Base-by-base conservation (phyloP, 2,329 filamentous ascomycete species). In the Scedosporium apiospermum region DNA sequence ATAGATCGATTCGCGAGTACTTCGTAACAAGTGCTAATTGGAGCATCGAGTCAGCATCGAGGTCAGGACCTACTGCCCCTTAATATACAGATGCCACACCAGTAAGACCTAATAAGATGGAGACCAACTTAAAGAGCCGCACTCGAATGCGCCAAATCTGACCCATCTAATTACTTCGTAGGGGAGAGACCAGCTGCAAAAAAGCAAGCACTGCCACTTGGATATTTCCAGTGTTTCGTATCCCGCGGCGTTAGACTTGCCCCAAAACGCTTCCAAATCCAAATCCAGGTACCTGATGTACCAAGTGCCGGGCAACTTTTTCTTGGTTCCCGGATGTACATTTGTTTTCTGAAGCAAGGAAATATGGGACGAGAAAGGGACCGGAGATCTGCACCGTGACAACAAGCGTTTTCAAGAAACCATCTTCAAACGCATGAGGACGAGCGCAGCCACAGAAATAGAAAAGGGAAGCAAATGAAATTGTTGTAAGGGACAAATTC, bases 341-440 rank as follows among this genome's bases (percentile, higher is more conserved):
- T 27, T 18, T 27, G 18, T 49, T 49, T 49, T 18, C 16, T 7
- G 18, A 46, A 49, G 44, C 18, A 55, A 23, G 21, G 18, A 27
- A 55, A 55, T 55, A 55, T 55, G 18, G 51, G 51, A 55, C 23
- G 51, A 55, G 51, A 55, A 55, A 23, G 51, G 51, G 51, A 55
- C 23, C 51, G 6, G 12, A 21, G 51, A 55, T 55, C 51, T 27
- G 23, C 51, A 55, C 23, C 21, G 51, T 55, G 23, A 55, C 51
- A 55, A 27, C 18, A 55, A 55, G 51, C 51, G 51, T 55, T 55
- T 55, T 55, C 51, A 55, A 55, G 18, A 49, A 14, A 30, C 51
- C 51, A 55, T 55, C 23, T 55, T 55, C 51, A 55, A 55, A 55
- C 51, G 51, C 51, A 27, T 27, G 6, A 55, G 51, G 21, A 55